These are phyloP conservation scores for Alternaria solani DNA, from an alignment of 2,329 filamentous ascomycete species.

Conservation along the genomic window DNA sequence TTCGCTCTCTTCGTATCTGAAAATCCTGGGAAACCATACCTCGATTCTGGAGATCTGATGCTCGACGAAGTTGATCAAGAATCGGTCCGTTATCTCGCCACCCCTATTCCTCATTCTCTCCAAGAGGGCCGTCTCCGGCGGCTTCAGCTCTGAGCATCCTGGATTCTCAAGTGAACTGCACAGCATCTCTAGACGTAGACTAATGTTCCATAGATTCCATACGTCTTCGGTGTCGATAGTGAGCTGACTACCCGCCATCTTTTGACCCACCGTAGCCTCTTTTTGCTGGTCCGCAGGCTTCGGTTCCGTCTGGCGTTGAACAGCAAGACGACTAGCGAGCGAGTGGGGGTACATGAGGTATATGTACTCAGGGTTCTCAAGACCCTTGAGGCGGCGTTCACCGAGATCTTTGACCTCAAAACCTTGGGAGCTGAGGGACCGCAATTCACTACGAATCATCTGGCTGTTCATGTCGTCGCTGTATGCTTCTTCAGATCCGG, in stretches of 20 bases:
- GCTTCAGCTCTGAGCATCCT: slow-evolving; percentile 69
- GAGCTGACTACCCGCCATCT: slow-evolving; percentile 70
- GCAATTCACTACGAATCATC: slow-evolving; percentile 84
- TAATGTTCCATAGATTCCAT: slow-evolving; percentile 90
- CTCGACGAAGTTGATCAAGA: slow-evolving; percentile 88
- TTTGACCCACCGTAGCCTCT: slow-evolving; percentile 64
- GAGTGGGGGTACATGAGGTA: slow-evolving; percentile 95
- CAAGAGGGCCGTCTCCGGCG: slow-evolving; percentile 83
- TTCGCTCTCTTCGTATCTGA: background rate
- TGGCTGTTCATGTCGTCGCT: slow-evolving; percentile 78
- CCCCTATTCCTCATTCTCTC: slow-evolving; percentile 76
- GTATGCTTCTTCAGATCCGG: slow-evolving; percentile 75
- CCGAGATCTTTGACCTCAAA: slow-evolving; percentile 98
- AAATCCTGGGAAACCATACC: slow-evolving; percentile 62
- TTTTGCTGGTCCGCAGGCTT: slow-evolving; percentile 44
- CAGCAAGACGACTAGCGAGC: slow-evolving; percentile 79
- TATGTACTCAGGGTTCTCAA: slow-evolving; percentile 95
- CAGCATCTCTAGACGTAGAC: slow-evolving; percentile 88
- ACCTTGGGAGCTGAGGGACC: slow-evolving; percentile 85
- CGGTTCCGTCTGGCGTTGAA: slow-evolving; percentile 65
- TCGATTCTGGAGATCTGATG: slow-evolving; percentile 96
- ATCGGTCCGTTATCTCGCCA: slow-evolving; percentile 86
- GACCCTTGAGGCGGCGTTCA: slow-evolving; percentile 92
- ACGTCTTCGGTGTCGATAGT: slow-evolving; percentile 85
- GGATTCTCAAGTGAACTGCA: slow-evolving; percentile 85